Percentiles rank a stretch among this genome's conserved stretches.
phyloP scores from a whole-genome alignment of 2,329 filamentous ascomycete genomes.

The Botrytis deweyae region DNA sequence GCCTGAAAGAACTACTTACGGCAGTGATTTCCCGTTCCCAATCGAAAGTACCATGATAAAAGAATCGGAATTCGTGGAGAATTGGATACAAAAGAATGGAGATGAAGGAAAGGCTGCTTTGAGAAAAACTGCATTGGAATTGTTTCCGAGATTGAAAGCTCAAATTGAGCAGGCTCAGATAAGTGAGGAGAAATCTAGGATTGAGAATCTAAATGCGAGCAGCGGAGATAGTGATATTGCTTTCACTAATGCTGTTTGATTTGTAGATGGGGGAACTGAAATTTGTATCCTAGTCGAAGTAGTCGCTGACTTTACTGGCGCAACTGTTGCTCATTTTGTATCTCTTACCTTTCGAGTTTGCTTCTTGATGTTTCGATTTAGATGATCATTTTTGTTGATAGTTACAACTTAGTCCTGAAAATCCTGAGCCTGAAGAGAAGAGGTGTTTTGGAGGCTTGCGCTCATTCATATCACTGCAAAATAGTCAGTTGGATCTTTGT shows the following conservation, averaged over 20 bases:
- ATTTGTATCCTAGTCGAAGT: background rate
- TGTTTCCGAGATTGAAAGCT: background rate
- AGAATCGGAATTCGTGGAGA: background rate
- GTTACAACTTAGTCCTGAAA: background rate
- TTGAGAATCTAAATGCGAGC: too few relatives aligned
- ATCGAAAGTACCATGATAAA: background rate
- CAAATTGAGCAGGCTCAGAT: background rate
- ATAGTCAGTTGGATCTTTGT: background rate
- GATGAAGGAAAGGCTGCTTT: background rate
- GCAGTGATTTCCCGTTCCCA: constrained; percentile 1
- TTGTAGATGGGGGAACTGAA: too few relatives aligned
- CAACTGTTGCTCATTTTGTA: background rate
- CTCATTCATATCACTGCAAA: background rate
- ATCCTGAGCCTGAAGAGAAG: background rate
- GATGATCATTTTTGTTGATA: background rate
- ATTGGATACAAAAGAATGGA: background rate
- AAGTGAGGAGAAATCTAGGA: too few relatives aligned
- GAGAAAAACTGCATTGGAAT: background rate
- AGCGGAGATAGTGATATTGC: background rate
- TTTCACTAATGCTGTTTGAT: background rate
- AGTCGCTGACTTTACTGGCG: too few relatives aligned
- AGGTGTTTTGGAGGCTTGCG: background rate
- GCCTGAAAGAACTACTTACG: background rate
- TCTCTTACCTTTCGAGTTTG: background rate
- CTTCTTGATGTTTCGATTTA: background rate